Conservation (phyloP, 768 basidiomycete genomes). For the Hemileccinum rubropunctum region DNA sequence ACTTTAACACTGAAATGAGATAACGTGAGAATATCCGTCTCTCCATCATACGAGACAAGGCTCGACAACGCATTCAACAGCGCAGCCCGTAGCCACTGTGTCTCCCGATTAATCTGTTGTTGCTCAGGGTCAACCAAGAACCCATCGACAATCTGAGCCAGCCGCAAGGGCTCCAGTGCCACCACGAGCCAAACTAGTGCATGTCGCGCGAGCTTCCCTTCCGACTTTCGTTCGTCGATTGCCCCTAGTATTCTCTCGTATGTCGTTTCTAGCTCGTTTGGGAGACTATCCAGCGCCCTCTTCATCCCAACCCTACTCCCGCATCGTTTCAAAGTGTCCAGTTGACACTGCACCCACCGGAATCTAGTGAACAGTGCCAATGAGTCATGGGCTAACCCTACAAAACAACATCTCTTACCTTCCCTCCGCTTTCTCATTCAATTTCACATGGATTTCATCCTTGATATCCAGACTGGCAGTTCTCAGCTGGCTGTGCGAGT, state of each 20-base stretch:
- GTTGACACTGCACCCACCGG: slow-evolving; percentile 6
- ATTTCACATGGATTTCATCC: neutral
- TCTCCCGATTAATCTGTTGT: neutral
- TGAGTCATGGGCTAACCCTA: neutral
- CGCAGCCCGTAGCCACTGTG: too few relatives aligned
- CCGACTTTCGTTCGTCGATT: neutral
- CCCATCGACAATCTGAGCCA: neutral
- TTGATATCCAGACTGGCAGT: neutral
- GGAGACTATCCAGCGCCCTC: neutral
- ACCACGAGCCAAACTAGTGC: neutral
- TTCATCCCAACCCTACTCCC: neutral
- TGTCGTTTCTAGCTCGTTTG: neutral
- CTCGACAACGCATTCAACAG: neutral
- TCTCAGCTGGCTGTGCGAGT: neutral
- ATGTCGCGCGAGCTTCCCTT: neutral
- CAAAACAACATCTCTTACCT: neutral
- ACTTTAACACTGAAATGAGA: slow-evolving; percentile 1
- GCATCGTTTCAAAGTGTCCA: neutral
- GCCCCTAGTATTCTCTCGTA: slow-evolving; percentile 1
- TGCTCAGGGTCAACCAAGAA: neutral
- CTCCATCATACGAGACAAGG: neutral
- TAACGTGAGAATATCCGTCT: neutral
- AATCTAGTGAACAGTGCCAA: neutral
- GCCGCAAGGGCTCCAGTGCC: neutral
- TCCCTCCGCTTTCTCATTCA: neutral